phyloP scores from a whole-genome alignment of 2,329 filamentous ascomycete genomes.

The Fusarium sp. region DNA sequence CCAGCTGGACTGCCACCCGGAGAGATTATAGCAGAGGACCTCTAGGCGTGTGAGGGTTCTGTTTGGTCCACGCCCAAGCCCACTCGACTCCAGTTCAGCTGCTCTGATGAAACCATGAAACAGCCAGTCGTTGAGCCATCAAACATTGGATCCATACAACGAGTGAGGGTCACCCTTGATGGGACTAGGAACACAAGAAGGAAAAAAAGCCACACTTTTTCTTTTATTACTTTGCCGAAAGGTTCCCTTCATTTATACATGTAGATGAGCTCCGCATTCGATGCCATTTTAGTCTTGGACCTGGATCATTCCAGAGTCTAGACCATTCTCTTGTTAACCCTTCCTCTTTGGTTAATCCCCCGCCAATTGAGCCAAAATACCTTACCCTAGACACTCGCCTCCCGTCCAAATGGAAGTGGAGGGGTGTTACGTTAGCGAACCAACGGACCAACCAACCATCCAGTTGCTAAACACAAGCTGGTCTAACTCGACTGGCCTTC shows the following conservation, averaged over 20 bases:
- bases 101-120: slow-evolving; percentile 24
- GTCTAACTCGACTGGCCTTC: slow-evolving; percentile 18
- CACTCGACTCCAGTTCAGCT: slow-evolving; percentile 6
- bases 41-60: neutral
- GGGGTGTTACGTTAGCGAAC: slow-evolving; percentile 3
- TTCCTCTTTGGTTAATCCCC: slow-evolving; percentile 14
- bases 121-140: slow-evolving; percentile 9
- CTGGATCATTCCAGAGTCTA: slow-evolving; percentile 14
- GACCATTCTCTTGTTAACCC: neutral
- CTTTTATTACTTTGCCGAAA: neutral
- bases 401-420: neutral
- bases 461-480: slow-evolving; percentile 10
- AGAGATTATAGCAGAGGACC: neutral
- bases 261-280: slow-evolving; percentile 25
- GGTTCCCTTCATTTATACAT: neutral
- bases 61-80: neutral
- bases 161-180: neutral
- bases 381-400: slow-evolving; percentile 19
- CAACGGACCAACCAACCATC: slow-evolving; percentile 24
- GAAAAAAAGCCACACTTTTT: neutral
- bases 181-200: neutral
- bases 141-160: neutral
- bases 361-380: slow-evolving; percentile 12
- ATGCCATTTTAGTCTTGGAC: slow-evolving; percentile 3
- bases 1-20: neutral